Percentiles rank a stretch among this genome's conserved stretches.
Evolutionary conservation across 345 rosid genomes (phyloP).

Genomic region (Cardamine resedifolia): DNA sequence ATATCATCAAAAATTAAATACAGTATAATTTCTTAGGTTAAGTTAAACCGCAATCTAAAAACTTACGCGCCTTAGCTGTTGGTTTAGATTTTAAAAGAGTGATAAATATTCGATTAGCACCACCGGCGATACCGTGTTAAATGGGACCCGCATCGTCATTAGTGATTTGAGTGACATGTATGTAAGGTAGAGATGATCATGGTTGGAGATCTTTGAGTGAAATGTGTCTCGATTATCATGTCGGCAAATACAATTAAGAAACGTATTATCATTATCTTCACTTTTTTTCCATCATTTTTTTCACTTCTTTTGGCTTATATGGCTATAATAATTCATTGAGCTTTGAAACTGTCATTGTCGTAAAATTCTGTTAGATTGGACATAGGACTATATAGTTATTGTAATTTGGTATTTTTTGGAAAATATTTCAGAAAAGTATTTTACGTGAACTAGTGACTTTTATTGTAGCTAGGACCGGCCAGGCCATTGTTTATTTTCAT

Average conservation of each 20-base stretch:
- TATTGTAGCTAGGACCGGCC: neutral
- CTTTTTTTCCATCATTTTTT: neutral
- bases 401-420: no score
- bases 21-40: neutral
- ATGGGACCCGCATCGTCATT: constrained; percentile 16
- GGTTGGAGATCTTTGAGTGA: neutral
- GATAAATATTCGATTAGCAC: constrained; percentile 4
- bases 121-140: constrained; percentile 14
- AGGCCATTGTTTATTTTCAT: neutral
- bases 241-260: constrained; percentile 22
- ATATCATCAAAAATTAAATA: neutral
- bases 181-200: constrained; percentile 16
- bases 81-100: neutral
- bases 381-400: neutral
- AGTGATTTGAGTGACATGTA: neutral
- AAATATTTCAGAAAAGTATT: neutral
- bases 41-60: neutral
- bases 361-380: neutral
- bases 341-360: neutral
- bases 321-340: neutral
- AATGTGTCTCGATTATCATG: constrained; percentile 21
- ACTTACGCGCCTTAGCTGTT: neutral
- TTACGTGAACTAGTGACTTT: neutral
- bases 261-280: constrained; percentile 1
- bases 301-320: constrained; percentile 3